phyloP scores from a whole-genome alignment of 2,329 filamentous ascomycete genomes.

The Exophiala mesophila region DNA sequence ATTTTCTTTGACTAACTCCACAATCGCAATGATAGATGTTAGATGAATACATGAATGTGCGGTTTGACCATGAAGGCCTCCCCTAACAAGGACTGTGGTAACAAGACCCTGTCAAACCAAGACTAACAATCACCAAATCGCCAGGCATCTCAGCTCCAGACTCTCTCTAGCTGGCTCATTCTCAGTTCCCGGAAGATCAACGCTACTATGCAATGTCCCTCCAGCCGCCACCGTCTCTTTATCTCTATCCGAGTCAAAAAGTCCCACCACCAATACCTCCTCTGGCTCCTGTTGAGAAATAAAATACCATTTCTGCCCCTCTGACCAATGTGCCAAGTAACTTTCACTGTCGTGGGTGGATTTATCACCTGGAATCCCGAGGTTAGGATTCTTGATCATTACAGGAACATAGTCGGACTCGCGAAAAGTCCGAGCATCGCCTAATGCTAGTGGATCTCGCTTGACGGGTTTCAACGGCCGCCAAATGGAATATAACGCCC shows the following conservation, averaged over 20 bases:
- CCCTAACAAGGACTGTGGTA: no score
- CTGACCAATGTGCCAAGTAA: constrained; percentile 20
- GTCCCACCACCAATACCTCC: constrained; percentile 19
- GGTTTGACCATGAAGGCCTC: no score
- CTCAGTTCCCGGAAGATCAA: constrained; percentile 19
- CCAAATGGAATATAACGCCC: constrained; percentile 26
- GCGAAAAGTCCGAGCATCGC: constrained; percentile 21
- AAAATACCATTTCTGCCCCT: constrained; percentile 22
- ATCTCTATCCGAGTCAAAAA: constrained; percentile 21
- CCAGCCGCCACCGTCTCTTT: constrained; percentile 22
- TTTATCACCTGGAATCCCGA: constrained; percentile 11
- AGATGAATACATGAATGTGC: no score
- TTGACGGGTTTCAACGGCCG: constrained; percentile 22
- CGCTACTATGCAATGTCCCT: constrained; percentile 20
- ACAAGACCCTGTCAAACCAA: no score
- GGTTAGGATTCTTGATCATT: constrained; percentile 18
- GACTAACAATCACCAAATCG: constrained; percentile 16
- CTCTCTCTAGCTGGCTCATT: constrained; percentile 18
- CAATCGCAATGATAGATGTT: no score
- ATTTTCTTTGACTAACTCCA: no score
- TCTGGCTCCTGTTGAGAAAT: constrained; percentile 20
- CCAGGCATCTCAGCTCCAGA: constrained; percentile 20
- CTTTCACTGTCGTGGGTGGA: constrained; percentile 17
- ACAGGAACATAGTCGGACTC: constrained; percentile 20
- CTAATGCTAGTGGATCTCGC: constrained; percentile 23